These are phyloP conservation scores for Colletotrichum sp. DNA, from an alignment of 2,329 filamentous ascomycete species.

Conservation along the genomic window DNA sequence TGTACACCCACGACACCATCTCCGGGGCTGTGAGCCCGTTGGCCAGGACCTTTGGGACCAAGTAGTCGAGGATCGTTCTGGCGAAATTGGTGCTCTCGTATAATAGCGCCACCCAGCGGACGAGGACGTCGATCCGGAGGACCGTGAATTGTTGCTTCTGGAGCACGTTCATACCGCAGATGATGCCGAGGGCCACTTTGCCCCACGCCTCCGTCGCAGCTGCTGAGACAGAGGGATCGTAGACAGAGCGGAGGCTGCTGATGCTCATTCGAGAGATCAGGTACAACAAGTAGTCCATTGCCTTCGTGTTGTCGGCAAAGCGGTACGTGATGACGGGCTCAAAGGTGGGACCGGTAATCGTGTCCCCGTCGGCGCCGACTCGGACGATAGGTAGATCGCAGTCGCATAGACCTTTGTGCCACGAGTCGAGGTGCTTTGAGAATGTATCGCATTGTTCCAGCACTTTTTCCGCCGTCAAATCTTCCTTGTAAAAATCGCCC, in stretches of 20 bases:
- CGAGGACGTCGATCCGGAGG: not conserved
- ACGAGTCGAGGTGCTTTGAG: not conserved
- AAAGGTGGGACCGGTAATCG: not conserved
- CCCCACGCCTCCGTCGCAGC: not conserved
- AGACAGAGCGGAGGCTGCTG: conserved; percentile 1
- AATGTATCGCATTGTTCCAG: conserved; percentile 1
- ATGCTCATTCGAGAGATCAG: not conserved
- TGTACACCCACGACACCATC: not conserved
- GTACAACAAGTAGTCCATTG: conserved; percentile 4
- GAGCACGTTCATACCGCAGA: conserved; percentile 5
- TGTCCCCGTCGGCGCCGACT: not conserved
- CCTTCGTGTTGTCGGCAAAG: not conserved
- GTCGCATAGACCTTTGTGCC: not conserved
- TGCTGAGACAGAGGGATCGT: not conserved
- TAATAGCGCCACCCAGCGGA: not conserved
- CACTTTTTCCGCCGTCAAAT: not conserved
- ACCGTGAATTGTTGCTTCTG: not conserved
- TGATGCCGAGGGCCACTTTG: not conserved
- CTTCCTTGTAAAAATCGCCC: conserved; percentile 1
- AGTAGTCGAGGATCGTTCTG: not conserved
- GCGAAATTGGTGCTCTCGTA: conserved; percentile 1
- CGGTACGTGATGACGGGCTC: conserved; percentile 2
- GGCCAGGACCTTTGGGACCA: not conserved
- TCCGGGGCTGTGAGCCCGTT: not conserved
- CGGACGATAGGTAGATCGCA: conserved; percentile 1